phyloP scores from a whole-genome alignment of 352 stramenopile genomes.

The Phytophthora citricola region DNA sequence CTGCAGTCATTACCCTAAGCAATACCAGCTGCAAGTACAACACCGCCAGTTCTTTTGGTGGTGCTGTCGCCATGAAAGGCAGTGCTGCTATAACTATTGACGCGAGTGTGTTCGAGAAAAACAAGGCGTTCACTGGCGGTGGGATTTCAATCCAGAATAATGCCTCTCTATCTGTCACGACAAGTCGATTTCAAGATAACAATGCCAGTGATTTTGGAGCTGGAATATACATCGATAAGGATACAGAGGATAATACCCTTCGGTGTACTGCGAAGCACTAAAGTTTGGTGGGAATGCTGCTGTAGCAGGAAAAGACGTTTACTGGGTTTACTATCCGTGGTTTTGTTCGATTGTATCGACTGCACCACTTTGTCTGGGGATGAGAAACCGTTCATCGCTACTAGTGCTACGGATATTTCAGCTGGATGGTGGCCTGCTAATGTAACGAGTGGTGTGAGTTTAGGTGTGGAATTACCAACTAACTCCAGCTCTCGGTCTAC shows the following conservation, averaged over 20 bases:
- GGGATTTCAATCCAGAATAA: slow-evolving; percentile 53
- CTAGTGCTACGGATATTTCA: slow-evolving; percentile 50
- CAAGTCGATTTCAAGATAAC: slow-evolving; percentile 49
- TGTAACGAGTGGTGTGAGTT: slow-evolving; percentile 69
- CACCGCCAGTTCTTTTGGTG: slow-evolving; percentile 52
- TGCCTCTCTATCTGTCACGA: slow-evolving; percentile 30
- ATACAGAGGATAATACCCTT: slow-evolving; percentile 10
- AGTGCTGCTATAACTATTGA: slow-evolving; percentile 29
- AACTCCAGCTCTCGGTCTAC: slow-evolving; percentile 6
- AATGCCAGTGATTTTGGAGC: slow-evolving; percentile 57
- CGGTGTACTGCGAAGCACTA: slow-evolving; percentile 14
- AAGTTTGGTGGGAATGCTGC: slow-evolving; percentile 51
- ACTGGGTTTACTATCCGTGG: slow-evolving; percentile 62
- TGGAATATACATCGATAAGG: slow-evolving; percentile 58
- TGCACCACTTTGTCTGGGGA: slow-evolving; percentile 29
- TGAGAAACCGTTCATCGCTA: slow-evolving; percentile 25
- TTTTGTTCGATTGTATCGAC: slow-evolving; percentile 46
- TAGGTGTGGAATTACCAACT: slow-evolving; percentile 33
- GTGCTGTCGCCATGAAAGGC: slow-evolving; percentile 42
- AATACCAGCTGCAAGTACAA: slow-evolving; percentile 30
- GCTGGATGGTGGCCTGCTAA: slow-evolving; percentile 61
- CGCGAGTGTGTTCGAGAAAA: slow-evolving; percentile 31
- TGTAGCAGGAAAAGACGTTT: slow-evolving; percentile 52
- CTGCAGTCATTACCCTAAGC: slow-evolving; percentile 31
- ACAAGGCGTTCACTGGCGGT: slow-evolving; percentile 58